A percentile compares a stretch with the other conserved stretches of the same genome.
phyloP scores from a whole-genome alignment of 345 rosid species.

The Psidium friedrichsthalianum region DNA sequence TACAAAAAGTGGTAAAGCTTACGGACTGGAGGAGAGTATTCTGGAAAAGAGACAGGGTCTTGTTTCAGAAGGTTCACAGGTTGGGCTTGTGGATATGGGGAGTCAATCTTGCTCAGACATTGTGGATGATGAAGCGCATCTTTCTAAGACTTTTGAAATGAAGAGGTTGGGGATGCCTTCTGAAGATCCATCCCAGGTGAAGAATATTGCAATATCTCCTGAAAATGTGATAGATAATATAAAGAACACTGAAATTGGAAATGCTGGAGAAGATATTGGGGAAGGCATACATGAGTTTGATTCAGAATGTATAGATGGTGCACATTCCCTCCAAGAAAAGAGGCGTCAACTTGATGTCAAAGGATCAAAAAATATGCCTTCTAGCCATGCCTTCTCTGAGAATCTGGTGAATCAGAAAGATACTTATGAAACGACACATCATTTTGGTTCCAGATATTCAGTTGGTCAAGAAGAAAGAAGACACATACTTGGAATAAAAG shows the following conservation, averaged over 20 bases:
- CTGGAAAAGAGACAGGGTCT: neutral
- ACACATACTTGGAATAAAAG: neutral
- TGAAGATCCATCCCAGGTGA: conserved; percentile 4
- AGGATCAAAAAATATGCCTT: neutral
- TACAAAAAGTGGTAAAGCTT: neutral
- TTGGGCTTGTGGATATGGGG: neutral
- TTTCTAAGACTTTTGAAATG: conserved; percentile 8
- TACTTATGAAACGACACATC: neutral
- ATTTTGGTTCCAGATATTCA: neutral
- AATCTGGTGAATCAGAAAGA: neutral
- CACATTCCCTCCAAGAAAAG: neutral
- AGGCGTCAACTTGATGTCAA: neutral
- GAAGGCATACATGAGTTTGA: neutral
- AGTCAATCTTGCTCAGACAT: neutral
- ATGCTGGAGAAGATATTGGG: neutral
- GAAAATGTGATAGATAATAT: neutral
- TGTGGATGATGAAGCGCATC: neutral
- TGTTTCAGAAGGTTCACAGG: conserved; percentile 1
- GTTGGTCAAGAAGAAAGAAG: neutral
- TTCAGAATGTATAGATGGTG: neutral
- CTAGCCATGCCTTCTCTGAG: neutral
- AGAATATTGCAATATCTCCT: neutral
- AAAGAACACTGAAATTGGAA: neutral
- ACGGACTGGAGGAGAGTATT: neutral
- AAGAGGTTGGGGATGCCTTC: conserved; percentile 1